These are phyloP conservation scores for Exophiala aquamarina DNA, from an alignment of 2,329 filamentous ascomycete species.

Conservation along the genomic window DNA sequence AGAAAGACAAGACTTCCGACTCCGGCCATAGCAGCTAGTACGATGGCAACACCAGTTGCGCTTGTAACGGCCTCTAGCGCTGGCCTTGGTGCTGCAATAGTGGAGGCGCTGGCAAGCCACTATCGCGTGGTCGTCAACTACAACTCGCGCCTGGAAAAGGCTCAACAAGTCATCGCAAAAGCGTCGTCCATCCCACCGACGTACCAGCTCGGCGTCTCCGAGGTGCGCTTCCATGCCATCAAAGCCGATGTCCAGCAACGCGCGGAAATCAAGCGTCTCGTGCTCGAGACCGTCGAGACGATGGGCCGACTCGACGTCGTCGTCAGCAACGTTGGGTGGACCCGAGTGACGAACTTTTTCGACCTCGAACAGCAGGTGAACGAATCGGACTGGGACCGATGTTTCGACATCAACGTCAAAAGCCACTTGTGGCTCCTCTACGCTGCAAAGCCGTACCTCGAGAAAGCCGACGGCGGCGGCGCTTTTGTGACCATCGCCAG, in stretches of 20 bases:
- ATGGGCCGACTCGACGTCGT: slow-evolving; percentile 52
- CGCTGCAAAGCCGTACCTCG: slow-evolving; percentile 54
- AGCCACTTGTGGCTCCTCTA: slow-evolving; percentile 61
- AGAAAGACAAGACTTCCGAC: too few species aligned
- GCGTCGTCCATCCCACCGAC: slow-evolving; percentile 22
- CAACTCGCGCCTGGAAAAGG: slow-evolving; percentile 27
- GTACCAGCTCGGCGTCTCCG: too few species aligned
- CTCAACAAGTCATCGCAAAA: slow-evolving; percentile 25
- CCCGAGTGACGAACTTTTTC: slow-evolving; percentile 38
- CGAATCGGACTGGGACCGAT: slow-evolving; percentile 61
- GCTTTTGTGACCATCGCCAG: slow-evolving; percentile 65
- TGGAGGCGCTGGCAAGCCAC: slow-evolving; percentile 25
- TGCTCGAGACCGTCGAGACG: slow-evolving; percentile 42
- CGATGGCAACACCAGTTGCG: too few species aligned
- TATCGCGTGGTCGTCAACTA: slow-evolving; percentile 31
- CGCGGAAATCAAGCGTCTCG: slow-evolving; percentile 36
- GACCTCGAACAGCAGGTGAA: slow-evolving; percentile 27
- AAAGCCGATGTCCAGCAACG: slow-evolving; percentile 26
- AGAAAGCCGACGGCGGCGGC: slow-evolving; percentile 52
- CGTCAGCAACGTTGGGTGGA: slow-evolving; percentile 42
- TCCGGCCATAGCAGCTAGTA: too few species aligned
- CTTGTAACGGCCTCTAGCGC: slow-evolving; percentile 29
- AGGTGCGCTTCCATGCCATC: slow-evolving; percentile 28
- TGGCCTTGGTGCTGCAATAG: slow-evolving; percentile 28
- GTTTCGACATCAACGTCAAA: slow-evolving; percentile 64